A percentile compares a stretch with the other conserved stretches of the same genome.
phyloP scores from a whole-genome alignment of 1,284 basidiomycete species.

The Porphyrellus sp. region DNA sequence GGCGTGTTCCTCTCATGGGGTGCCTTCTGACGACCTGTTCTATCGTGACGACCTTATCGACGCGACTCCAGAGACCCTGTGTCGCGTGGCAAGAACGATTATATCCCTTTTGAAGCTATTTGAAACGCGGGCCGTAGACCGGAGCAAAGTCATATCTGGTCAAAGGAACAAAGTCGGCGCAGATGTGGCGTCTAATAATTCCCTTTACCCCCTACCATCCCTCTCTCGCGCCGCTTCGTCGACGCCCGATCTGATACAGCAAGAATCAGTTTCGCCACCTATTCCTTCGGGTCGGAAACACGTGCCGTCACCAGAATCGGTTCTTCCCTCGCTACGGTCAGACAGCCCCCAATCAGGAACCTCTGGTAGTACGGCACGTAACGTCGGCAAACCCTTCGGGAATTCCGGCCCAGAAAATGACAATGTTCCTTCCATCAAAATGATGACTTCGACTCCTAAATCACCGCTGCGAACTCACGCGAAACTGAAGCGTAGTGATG shows the following conservation, averaged over 20 bases:
- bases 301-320: constrained; percentile 51
- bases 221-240: constrained; percentile 50
- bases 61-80: constrained; percentile 54
- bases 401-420: constrained; percentile 31
- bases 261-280: constrained; percentile 31
- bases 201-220: constrained; percentile 36
- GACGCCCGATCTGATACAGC: constrained; percentile 53
- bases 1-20: constrained; percentile 61
- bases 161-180: constrained; percentile 31
- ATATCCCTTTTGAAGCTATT: constrained; percentile 61
- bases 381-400: constrained; percentile 17
- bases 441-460: constrained; percentile 44
- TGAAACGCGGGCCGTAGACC: constrained; percentile 47
- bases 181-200: constrained; percentile 14
- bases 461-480: constrained; percentile 50
- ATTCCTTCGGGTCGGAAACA: constrained; percentile 41
- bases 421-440: constrained; percentile 38
- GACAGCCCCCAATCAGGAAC: constrained; percentile 46
- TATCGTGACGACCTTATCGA: constrained; percentile 66
- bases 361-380: constrained; percentile 33
- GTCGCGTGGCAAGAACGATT: constrained; percentile 65
- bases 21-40: constrained; percentile 63
- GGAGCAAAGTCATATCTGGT: constrained; percentile 45
- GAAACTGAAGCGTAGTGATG: constrained; percentile 26
- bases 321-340: constrained; percentile 51